Evolutionary conservation across 2,329 filamentous ascomycete genomes (phyloP), one percentile per base, ranked within the genome.

Genomic region (Fusarium anguioides): DNA sequence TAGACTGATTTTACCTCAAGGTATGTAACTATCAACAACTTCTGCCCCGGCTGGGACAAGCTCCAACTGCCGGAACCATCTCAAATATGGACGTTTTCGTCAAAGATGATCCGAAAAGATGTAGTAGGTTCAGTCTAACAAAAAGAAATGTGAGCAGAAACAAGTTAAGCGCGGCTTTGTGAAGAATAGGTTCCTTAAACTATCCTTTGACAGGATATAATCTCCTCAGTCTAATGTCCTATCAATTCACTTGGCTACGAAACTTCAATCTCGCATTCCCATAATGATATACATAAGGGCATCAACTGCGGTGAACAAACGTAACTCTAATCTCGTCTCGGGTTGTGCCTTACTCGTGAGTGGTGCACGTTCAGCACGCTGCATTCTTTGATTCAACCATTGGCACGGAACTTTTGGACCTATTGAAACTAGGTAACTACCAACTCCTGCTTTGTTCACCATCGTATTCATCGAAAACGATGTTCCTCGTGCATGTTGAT

Each of bases 311-410:
- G 50, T 24, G 17, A 11, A 31, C 39, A 53, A 47, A 10, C 42
- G 18, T 45, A 18, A 9, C 14, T 41, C 21, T 36, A 12, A 21
- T 54, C 7, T 33, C 17, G 21, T 39, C 20, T 39, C 26, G 24
- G 20, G 45, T 35, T 51, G 20, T 15, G 11, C 5, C n/a, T n/a
- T 33, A 5, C 31, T 21, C 36, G 26, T 21, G 24, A 48, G 42
- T 35, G 47, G 23, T 18, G 39, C 21, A 11, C 18, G 24, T 44
- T 26, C 26, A 27, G 49, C 24, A 33, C 26, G n/a, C 33, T 48
- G 14, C 60, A 68, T 68, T 68, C 54, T 68, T 60, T 18, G 7
- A 17, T 33, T 37, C 29, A 29, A 15, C 20, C 50, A 23, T 41
- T 56, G 44, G 42, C 42, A 67, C 29, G 60, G 31, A 61, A 44